phyloP scores from a whole-genome alignment of 2,329 filamentous ascomycete genomes.

The Claviceps humidiphila region DNA sequence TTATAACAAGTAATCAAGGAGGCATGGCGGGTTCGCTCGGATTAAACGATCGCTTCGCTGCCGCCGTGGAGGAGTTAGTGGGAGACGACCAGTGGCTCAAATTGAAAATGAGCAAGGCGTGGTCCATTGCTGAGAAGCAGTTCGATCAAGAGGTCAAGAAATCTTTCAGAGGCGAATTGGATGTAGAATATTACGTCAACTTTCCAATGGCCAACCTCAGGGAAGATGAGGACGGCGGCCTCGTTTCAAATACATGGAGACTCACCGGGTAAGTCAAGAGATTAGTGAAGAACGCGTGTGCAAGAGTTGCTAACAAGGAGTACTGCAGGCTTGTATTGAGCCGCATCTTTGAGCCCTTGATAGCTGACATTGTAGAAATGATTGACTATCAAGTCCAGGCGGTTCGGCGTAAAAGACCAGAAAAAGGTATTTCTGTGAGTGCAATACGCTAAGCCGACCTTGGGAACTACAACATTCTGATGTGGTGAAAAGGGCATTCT shows the following conservation, averaged over 20 bases:
- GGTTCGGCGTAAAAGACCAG: background rate
- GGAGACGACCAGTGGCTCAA: slow-evolving; percentile 8
- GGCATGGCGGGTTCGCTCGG: slow-evolving; percentile 14
- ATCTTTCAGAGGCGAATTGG: slow-evolving; percentile 5
- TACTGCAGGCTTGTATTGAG: background rate
- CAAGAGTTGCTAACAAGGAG: background rate
- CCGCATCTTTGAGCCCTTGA: slow-evolving; percentile 10
- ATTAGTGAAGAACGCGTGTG: background rate
- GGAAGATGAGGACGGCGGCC: slow-evolving; percentile 6
- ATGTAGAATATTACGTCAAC: slow-evolving; percentile 10
- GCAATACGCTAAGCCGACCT: background rate
- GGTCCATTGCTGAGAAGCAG: slow-evolving; percentile 6
- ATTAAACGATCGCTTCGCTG: slow-evolving; percentile 11
- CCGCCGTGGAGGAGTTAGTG: slow-evolving; percentile 8
- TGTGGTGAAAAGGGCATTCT: slow-evolving; percentile 1
- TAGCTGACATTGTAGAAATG: slow-evolving; percentile 9
- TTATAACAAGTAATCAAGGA: slow-evolving; percentile 2
- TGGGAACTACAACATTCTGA: background rate
- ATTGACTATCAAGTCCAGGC: slow-evolving; percentile 10
- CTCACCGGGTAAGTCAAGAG: slow-evolving; percentile 8
- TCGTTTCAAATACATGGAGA: slow-evolving; percentile 8
- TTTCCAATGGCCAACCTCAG: slow-evolving; percentile 11
- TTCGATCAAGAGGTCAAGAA: slow-evolving; percentile 13
- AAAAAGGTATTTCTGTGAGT: background rate
- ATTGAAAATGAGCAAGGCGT: slow-evolving; percentile 6